Base-by-base conservation (phyloP, 768 basidiomycete genomes). In the Ephemerocybe angulata region DNA sequence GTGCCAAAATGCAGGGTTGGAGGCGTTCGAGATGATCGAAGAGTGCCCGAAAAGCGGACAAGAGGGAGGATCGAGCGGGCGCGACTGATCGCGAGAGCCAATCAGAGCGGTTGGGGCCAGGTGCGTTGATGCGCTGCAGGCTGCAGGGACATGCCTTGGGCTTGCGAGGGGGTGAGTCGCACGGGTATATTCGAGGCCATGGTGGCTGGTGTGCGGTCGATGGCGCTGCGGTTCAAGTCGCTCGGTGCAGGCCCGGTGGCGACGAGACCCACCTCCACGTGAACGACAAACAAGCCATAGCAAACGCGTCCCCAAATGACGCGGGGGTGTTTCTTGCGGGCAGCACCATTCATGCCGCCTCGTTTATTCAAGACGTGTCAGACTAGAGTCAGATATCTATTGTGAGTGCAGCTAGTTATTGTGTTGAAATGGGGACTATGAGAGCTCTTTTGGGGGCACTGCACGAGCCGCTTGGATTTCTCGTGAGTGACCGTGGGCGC, bases 131-230 rank as follows among this genome's bases (percentile, higher is more conserved):
- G n/a, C n/a, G n/a, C n/a, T n/a, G n/a, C n/a, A n/a, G n/a, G n/a
- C n/a, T n/a, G n/a, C n/a, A n/a, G n/a, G n/a, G n/a, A n/a, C n/a
- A n/a, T n/a, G n/a, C n/a, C n/a, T n/a, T n/a, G 15, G 29, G 11
- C 21, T 51, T 57, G 50, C 50, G 43, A 52, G 57, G 58, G 62
- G 50, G 8, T 29, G n/a, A 7, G 46, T 58, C 77, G 59, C 61
- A 78, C 79, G 55, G 79, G 75, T 58, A 80, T 73, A 63, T 67
- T 72, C 54, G 77, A 76, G 58, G 79, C 76, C 78, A 80, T 79
- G 59, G 52, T 43, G 49, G 55, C 57, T 50, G 49, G 28, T 52
- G 57, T 47, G 52, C 30, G 13, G 44, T 56, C 58, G 52, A 52
- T 50, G 52, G 60, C 63, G 63, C 52, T 60, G 63, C 55, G 53